phyloP scores from a whole-genome alignment of 2,329 filamentous ascomycete genomes.

The Atkinsonella hypoxylon region DNA sequence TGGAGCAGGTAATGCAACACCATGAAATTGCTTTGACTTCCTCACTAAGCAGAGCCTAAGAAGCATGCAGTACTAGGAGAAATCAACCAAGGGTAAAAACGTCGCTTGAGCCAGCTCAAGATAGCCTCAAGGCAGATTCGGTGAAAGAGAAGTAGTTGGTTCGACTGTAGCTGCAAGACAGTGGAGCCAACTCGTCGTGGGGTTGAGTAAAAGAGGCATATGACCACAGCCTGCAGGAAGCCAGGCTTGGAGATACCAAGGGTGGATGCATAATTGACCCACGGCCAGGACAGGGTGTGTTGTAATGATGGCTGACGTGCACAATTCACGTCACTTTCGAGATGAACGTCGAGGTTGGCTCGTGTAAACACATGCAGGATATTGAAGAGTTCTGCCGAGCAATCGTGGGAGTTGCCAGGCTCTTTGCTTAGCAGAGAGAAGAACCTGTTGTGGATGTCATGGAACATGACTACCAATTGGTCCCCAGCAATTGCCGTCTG shows the following conservation, averaged over 20 bases:
- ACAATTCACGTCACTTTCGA: slow-evolving; percentile 2
- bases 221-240: slow-evolving; percentile 7
- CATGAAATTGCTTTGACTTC: not conserved
- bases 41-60: not conserved
- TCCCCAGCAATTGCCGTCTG: not conserved
- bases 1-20: not conserved
- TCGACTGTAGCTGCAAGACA: slow-evolving; percentile 4
- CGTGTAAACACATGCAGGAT: slow-evolving; percentile 3
- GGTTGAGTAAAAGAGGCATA: slow-evolving; percentile 6
- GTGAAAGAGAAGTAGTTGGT: slow-evolving; percentile 6
- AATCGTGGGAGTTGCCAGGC: not conserved
- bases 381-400: not conserved
- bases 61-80: not conserved
- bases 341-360: not conserved
- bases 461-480: not conserved
- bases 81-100: not conserved
- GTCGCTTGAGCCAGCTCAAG: slow-evolving; percentile 15
- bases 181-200: slow-evolving; percentile 5
- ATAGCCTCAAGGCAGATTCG: not conserved
- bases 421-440: not conserved
- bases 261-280: slow-evolving; percentile 9
- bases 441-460: not conserved
- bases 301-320: slow-evolving; percentile 7
- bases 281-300: slow-evolving; percentile 3
- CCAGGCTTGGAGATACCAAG: slow-evolving; percentile 5